A percentile compares a stretch with the other conserved stretches of the same genome.
Evolutionary conservation across 2,329 filamentous ascomycete species (phyloP).

Genomic region (Verticillium isaacii): DNA sequence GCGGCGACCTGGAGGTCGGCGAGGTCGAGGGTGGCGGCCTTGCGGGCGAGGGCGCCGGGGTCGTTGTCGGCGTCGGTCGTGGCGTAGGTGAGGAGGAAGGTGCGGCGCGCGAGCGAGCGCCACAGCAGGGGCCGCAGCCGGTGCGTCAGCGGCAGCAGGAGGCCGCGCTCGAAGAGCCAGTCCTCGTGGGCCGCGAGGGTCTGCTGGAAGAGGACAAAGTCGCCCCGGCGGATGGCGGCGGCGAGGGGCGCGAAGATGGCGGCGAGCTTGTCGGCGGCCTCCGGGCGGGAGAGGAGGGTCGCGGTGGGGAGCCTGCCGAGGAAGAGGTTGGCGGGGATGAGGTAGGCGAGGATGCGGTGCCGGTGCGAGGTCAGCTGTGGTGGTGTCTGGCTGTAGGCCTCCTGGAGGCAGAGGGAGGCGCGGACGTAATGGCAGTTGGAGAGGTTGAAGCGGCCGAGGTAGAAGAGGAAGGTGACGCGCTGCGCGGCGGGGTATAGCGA

Average conservation of each 20-base stretch:
- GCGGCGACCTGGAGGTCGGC: conserved; percentile 62
- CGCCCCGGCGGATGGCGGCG: conserved; percentile 64
- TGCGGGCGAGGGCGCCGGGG: conserved; percentile 44
- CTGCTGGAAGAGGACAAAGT: conserved; percentile 68
- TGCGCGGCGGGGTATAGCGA: conserved; percentile 79
- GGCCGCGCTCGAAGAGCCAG: conserved; percentile 72
- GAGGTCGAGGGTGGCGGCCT: conserved; percentile 72
- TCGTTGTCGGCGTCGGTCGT: conserved; percentile 46
- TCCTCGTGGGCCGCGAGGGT: conserved; percentile 59
- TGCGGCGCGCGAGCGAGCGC: conserved; percentile 73
- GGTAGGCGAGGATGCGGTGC: conserved; percentile 73
- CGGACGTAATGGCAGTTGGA: conserved; percentile 78
- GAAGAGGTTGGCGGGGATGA: conserved; percentile 78
- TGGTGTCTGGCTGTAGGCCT: conserved; percentile 70
- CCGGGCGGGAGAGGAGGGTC: conserved; percentile 62
- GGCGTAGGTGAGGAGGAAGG: conserved; percentile 75
- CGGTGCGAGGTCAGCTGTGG: conserved; percentile 65
- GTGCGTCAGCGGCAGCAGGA: conserved; percentile 71
- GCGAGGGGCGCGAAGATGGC: conserved; percentile 71
- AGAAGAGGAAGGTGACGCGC: conserved; percentile 89
- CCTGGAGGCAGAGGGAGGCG: conserved; percentile 69
- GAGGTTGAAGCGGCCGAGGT: conserved; percentile 86
- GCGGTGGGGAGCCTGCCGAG: conserved; percentile 76
- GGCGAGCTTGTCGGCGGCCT: conserved; percentile 57
- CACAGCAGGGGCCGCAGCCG: conserved; percentile 78